phyloP scores from a whole-genome alignment of 306 rosid genomes.

The Crataegus laevigata region DNA sequence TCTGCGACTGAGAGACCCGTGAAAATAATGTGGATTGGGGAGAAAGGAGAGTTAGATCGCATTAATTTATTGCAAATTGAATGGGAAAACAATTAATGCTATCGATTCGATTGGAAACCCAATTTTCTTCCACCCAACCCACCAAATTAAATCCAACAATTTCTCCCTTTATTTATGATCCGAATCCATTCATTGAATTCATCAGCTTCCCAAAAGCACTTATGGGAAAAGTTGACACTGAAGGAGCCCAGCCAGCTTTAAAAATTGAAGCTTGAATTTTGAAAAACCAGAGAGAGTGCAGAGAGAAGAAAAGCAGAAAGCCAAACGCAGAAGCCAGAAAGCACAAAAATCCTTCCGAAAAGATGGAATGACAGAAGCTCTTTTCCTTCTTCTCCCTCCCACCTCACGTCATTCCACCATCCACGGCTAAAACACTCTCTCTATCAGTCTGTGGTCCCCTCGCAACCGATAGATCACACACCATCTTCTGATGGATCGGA shows the following conservation, averaged over 20 bases:
- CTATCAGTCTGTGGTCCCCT: not conserved
- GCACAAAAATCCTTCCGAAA: not conserved
- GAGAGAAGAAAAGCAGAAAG: not conserved
- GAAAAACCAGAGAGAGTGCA: not conserved
- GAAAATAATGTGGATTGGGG: not conserved
- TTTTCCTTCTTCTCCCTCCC: not conserved
- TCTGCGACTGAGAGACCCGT: not conserved
- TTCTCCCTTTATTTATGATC: not conserved
- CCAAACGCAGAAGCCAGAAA: not conserved
- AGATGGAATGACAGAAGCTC: conserved; percentile 6
- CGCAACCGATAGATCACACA: conserved; percentile 13
- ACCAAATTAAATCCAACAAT: not conserved
- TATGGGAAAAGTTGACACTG: not conserved
- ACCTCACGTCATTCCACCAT: conserved; percentile 16
- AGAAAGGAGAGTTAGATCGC: not conserved
- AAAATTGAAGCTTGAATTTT: not conserved
- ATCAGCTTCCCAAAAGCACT: not conserved
- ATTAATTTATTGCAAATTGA: not conserved
- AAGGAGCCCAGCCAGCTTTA: not conserved
- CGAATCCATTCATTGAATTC: not conserved
- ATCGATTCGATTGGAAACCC: not conserved
- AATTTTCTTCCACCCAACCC: not conserved
- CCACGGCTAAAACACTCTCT: not conserved
- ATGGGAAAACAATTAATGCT: not conserved
- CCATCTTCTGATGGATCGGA: not conserved